Evolutionary conservation across 306 rosid genomes (phyloP), one percentile per base, ranked within the genome.

Genomic region (Trifolium subterraneum): DNA sequence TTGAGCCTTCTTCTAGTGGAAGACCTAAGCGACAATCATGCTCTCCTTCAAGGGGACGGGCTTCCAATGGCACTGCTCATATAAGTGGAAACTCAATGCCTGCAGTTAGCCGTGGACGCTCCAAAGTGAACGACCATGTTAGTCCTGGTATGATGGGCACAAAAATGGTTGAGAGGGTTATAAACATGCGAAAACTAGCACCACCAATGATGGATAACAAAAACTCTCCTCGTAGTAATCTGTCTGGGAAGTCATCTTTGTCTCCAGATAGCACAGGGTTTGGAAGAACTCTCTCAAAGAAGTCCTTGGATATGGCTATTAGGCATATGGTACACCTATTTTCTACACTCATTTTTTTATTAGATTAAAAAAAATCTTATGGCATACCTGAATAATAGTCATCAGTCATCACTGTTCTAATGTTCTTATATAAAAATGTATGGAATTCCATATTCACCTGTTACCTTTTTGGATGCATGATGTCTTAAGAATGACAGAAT

Each of bases 231-330:
- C 87, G 39, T 66, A 85, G 92, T 56, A 90, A 89, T 82, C 84
- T 88, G 79, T 88, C 98, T 69, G 90, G 86, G 70, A 93, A 87
- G 88, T 87, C 93, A 9, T 81, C 89, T 42, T 86, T 90, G 44
- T 93, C 98, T 66, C 98, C 97, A 11, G 97, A 93, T 72, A 88
- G 96, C 84, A 85, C 88, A 36, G 97, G 97, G 66, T 90, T 93
- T 66, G 98, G 98, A 73, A 89, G 98, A 84, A 78, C 92, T n/a
- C 96, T 93, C 14, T 93, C 98, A 74, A 93, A 90, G 92, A 93
- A 90, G 82, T 93, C 98, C 55, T 87, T 93, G 82, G 98, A 93
- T 80, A 93, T 93, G 98, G 98, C 98, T 58, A 89, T 93, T 72
- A 86, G 98, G 80, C 98, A 93, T 80, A 93, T 93, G 98, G 98